Evolutionary conservation across 768 basidiomycete species (phyloP).

Genomic region (Tricholoma sp.): DNA sequence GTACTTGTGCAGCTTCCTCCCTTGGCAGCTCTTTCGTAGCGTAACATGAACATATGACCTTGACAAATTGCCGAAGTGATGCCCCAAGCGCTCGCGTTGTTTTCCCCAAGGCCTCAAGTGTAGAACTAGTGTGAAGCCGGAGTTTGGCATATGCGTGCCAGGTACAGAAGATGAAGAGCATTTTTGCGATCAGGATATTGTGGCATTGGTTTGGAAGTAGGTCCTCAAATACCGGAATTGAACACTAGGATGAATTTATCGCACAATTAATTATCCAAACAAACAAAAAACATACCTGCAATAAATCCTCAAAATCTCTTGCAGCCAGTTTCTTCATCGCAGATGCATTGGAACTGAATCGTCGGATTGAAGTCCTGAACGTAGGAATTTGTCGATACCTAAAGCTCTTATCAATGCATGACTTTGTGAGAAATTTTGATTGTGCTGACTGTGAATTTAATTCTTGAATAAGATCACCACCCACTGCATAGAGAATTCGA

Average conservation of each 20-base stretch:
- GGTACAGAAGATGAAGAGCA: slow-evolving; percentile 4
- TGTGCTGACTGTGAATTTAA: neutral
- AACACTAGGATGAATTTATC: slow-evolving; percentile 2
- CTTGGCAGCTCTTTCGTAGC: slow-evolving; percentile 6
- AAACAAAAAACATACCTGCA: slow-evolving; percentile 16
- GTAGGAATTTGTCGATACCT: slow-evolving; percentile 22
- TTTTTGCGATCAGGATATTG: neutral
- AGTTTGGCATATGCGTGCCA: slow-evolving; percentile 11
- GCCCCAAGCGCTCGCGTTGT: neutral
- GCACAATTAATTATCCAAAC: neutral
- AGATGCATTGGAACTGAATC: slow-evolving; percentile 17
- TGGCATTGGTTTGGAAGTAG: slow-evolving; percentile 3
- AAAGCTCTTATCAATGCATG: neutral
- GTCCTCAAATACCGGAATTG: slow-evolving; percentile 4
- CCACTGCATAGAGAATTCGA: too few relatives aligned
- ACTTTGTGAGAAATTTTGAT: neutral
- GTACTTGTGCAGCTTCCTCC: slow-evolving; percentile 2
- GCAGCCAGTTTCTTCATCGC: slow-evolving; percentile 19
- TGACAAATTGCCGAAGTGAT: neutral
- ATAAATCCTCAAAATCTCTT: slow-evolving; percentile 22
- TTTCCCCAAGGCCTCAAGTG: slow-evolving; percentile 3
- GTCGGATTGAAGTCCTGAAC: slow-evolving; percentile 24
- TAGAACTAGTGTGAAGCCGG: slow-evolving; percentile 5
- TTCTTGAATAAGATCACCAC: neutral
- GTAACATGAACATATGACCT: slow-evolving; percentile 1